A percentile compares a stretch with the other conserved stretches of the same genome.
phyloP scores from a whole-genome alignment of 2,329 filamentous ascomycete genomes.

The Bretziella fagacearum region DNA sequence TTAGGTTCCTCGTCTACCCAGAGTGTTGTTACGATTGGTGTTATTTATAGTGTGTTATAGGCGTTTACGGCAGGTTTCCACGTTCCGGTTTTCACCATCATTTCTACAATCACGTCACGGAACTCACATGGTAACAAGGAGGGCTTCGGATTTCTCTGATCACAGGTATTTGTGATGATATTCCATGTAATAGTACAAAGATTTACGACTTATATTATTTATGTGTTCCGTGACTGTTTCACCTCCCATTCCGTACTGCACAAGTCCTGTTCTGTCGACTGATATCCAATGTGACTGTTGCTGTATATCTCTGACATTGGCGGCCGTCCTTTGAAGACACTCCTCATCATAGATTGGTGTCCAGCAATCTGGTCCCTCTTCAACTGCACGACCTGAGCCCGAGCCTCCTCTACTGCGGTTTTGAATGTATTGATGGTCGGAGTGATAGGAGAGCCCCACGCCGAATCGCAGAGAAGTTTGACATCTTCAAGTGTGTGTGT shows the following conservation, averaged over 20 bases:
- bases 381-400: slow-evolving; percentile 3
- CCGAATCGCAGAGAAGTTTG: slow-evolving; percentile 11
- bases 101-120: too few relatives aligned
- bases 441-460: slow-evolving; percentile 12
- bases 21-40: too few relatives aligned
- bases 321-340: neutral
- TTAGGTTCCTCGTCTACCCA: too few relatives aligned
- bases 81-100: too few relatives aligned
- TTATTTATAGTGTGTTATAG: too few relatives aligned
- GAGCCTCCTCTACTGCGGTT: slow-evolving; percentile 3
- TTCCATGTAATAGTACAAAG: slow-evolving; percentile 2
- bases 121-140: too few relatives aligned
- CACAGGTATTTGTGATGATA: too few relatives aligned
- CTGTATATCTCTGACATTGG: neutral
- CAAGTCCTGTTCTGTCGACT: neutral
- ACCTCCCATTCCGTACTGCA: too few relatives aligned
- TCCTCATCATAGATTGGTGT: neutral
- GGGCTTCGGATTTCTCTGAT: too few relatives aligned
- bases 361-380: slow-evolving; percentile 2
- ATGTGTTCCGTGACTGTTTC: too few relatives aligned
- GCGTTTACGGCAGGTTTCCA: too few relatives aligned
- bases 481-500: slow-evolving; percentile 8
- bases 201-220: neutral
- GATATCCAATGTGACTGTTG: neutral
- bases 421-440: slow-evolving; percentile 5